These are phyloP conservation scores for Canavalia ensiformis DNA, from an alignment of 306 rosid genomes.

Conservation along the genomic window DNA sequence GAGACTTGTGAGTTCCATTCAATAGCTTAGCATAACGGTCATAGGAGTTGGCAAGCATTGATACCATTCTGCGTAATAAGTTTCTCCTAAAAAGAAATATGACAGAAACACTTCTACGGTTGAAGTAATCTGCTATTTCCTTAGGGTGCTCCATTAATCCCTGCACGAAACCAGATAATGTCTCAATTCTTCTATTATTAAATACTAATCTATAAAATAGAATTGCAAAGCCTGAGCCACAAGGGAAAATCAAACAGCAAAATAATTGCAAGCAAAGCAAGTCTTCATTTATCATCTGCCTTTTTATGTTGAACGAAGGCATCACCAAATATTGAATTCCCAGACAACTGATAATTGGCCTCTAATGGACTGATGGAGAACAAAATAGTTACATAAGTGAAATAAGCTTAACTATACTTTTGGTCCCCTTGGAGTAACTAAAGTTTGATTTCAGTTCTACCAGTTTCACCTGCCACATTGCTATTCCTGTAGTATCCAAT, in stretches of 20 bases:
- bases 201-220: conserved; percentile 1
- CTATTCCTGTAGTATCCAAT: neutral
- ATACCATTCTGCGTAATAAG: conserved; percentile 77
- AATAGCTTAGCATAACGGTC: conserved; percentile 87
- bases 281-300: conserved; percentile 13
- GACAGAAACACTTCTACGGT: conserved; percentile 71
- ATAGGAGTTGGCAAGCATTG: conserved; percentile 86
- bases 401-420: neutral
- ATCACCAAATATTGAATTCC: conserved; percentile 15
- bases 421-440: neutral
- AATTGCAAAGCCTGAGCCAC: neutral
- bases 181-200: conserved; percentile 49
- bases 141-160: conserved; percentile 88
- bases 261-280: conserved; percentile 9
- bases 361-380: conserved; percentile 19
- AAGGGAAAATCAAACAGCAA: conserved; percentile 18
- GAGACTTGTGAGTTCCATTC: conserved; percentile 94
- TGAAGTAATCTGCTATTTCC: conserved; percentile 81
- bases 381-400: neutral
- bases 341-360: neutral
- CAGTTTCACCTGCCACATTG: neutral
- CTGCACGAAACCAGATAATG: conserved; percentile 55
- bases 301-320: conserved; percentile 15
- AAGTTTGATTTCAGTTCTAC: neutral
- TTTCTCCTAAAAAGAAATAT: conserved; percentile 88